Base-by-base conservation (phyloP, 495 filamentous ascomycete genomes). In the Annulohypoxylon moriforme region DNA sequence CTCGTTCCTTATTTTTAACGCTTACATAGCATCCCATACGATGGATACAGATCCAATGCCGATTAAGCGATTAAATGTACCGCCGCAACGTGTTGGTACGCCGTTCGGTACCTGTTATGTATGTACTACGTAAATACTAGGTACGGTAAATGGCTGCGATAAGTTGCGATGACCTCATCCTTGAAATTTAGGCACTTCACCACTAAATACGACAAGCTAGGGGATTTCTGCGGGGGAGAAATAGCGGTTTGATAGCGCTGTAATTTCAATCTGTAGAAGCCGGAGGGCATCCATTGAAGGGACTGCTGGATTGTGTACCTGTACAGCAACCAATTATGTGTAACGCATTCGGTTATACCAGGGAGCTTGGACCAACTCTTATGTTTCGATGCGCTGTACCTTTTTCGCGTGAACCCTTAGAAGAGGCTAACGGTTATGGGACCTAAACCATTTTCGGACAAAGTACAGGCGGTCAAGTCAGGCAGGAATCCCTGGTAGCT, bases 81-180 rank as follows among this genome's bases (percentile, higher is more conserved):
- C 67, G 64, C 69, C 64, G 69, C 38, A 57, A 62, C 11, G 38
- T 44, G 58, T 38, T 38, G 47, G 18, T 24, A 56, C 65, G 57
- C n/a, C n/a, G 33, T 11, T 36, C 33, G 33, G 9, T 36, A 36
- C 33, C 9, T 36, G 7, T 36, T 36, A 36, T 8, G 36, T 13
- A 14, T n/a, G 13, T 40, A 40, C 36, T 14, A 49, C 42, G 55
- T 20, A 33, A 36, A 24, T 4, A 2, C 18, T 20, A 47, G 11
- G 25, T 20, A 46, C 16, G 24, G 24, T 55, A 34, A 34, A 18
- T 27, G 16, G 55, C 31, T 47, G 18, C 18, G 47, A 44, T 44
- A 61, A 53, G 59, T 58, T 65, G 25, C 31, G 40, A 76, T 76
- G 74, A 74, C 74, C 71, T 76, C 74, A 73, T 73, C 27, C 55